Percentiles rank a stretch among this genome's conserved stretches.
These are phyloP conservation scores for Phytophthora nicotianae DNA, from an alignment of 352 stramenopile species.

Conservation along the genomic window DNA sequence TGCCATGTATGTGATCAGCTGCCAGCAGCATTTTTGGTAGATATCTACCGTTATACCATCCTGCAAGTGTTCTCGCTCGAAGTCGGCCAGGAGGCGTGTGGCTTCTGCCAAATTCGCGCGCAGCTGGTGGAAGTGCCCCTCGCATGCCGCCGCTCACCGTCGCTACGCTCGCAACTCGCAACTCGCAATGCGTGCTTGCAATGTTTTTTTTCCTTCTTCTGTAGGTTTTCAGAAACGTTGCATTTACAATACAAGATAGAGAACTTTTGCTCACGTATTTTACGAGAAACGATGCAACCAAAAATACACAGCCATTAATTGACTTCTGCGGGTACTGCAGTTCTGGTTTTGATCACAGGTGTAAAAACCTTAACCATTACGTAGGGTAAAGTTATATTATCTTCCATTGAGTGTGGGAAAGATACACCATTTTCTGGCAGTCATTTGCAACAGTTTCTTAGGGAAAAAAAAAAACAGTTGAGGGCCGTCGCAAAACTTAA, in stretches of 20 bases:
- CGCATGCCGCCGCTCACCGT: too few relatives aligned
- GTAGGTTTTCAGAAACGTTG: too few relatives aligned
- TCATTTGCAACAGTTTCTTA: not conserved
- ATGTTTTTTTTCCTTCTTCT: too few relatives aligned
- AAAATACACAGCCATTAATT: not conserved
- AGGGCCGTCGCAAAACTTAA: too few relatives aligned
- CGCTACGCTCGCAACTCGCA: too few relatives aligned
- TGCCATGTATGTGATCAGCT: constrained; percentile 53
- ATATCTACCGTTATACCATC: constrained; percentile 28
- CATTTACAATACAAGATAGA: too few relatives aligned
- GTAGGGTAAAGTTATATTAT: not conserved
- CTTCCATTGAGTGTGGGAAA: not conserved
- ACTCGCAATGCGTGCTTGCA: too few relatives aligned
- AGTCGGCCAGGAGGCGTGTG: constrained; percentile 17
- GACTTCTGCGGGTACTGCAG: not conserved
- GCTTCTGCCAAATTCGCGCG: constrained; percentile 22
- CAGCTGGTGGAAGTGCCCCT: not conserved
- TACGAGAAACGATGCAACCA: too few relatives aligned
- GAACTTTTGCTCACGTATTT: too few relatives aligned
- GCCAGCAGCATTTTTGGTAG: constrained; percentile 54
- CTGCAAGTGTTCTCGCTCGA: constrained; percentile 18
- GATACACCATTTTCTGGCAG: not conserved
- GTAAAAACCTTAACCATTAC: too few relatives aligned
- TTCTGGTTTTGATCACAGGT: not conserved
- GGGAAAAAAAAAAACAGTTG: too few relatives aligned